Evolutionary conservation across 176 grass and related monocot genomes (phyloP).

Genomic region (Canna indica): DNA sequence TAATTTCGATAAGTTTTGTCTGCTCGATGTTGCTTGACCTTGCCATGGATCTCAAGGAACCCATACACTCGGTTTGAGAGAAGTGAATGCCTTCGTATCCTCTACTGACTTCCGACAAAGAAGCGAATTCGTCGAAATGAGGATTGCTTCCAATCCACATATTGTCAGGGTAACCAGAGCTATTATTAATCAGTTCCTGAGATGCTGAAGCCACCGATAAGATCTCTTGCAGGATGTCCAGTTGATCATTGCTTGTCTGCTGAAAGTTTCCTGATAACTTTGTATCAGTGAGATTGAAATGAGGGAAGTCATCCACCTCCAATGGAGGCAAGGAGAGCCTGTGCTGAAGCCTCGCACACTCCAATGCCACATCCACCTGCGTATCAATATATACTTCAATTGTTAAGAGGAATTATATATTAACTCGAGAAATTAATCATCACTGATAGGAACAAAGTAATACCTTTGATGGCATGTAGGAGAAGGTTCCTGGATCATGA

Average conservation of each 20-base stretch:
- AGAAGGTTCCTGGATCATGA: slow-evolving; percentile 40
- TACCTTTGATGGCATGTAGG: slow-evolving; percentile 78
- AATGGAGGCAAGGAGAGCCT: slow-evolving; percentile 69
- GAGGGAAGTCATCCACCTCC: slow-evolving; percentile 69
- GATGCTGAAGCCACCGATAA: slow-evolving; percentile 69
- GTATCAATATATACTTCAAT: neutral
- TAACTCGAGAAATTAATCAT: too few species aligned
- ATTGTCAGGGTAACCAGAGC: slow-evolving; percentile 34
- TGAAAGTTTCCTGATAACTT: slow-evolving; percentile 32
- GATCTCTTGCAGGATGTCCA: slow-evolving; percentile 54
- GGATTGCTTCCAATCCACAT: slow-evolving; percentile 43
- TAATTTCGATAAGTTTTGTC: slow-evolving; percentile 41
- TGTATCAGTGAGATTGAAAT: slow-evolving; percentile 28
- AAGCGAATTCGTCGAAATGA: slow-evolving; percentile 39
- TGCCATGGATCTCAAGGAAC: slow-evolving; percentile 20
- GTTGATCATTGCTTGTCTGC: slow-evolving; percentile 33
- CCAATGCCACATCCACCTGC: slow-evolving; percentile 82
- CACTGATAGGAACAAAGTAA: too few species aligned
- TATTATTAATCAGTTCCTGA: slow-evolving; percentile 56
- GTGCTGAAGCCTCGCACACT: slow-evolving; percentile 84
- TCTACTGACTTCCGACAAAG: slow-evolving; percentile 34
- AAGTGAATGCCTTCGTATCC: slow-evolving; percentile 28
- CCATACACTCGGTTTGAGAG: slow-evolving; percentile 28
- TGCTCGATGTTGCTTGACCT: slow-evolving; percentile 3
- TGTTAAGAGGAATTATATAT: too few species aligned